Evolutionary conservation across 116 monocot genomes (phyloP).

Genomic region (Papilionanthe hybrid): DNA sequence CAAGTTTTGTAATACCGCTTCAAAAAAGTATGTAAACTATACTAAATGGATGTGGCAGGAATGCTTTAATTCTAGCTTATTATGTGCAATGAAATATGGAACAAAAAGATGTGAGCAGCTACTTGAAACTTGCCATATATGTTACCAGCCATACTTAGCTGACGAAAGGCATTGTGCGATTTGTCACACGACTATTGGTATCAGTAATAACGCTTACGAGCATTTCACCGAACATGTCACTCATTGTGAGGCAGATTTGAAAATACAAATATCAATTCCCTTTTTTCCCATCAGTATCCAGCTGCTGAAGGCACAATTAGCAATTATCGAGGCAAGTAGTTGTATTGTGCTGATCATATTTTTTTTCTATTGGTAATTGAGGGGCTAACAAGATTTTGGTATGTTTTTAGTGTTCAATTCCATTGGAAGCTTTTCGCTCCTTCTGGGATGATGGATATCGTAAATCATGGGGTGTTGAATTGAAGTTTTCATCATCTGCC

Average conservation of each 20-base stretch:
- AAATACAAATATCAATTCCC: conserved; percentile 29
- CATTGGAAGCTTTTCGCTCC: conserved; percentile 68
- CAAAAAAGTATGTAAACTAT: conserved; percentile 58
- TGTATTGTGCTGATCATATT: not conserved
- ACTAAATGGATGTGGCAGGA: conserved; percentile 76
- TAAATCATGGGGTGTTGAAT: conserved; percentile 76
- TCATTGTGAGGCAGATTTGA: conserved; percentile 53
- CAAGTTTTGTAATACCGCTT: conserved; percentile 17
- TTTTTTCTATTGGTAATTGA: not conserved
- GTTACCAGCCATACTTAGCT: conserved; percentile 49
- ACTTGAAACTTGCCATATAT: conserved; percentile 44
- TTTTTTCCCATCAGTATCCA: conserved; percentile 45
- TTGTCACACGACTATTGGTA: conserved; percentile 68
- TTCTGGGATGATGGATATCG: conserved; percentile 75
- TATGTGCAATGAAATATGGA: conserved; percentile 71
- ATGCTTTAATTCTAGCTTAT: conserved; percentile 33
- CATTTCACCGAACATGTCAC: conserved; percentile 48
- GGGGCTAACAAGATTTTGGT: not conserved
- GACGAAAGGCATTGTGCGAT: conserved; percentile 77
- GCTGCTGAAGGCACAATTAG: conserved; percentile 62
- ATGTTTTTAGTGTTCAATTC: conserved; percentile 60
- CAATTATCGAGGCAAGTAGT: conserved; percentile 56
- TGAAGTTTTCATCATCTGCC: conserved; percentile 59
- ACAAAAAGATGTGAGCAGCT: conserved; percentile 68
- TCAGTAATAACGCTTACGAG: conserved; percentile 31